These are phyloP conservation scores for Nakataea oryzae DNA, from an alignment of 2,329 filamentous ascomycete genomes.

Conservation along the genomic window DNA sequence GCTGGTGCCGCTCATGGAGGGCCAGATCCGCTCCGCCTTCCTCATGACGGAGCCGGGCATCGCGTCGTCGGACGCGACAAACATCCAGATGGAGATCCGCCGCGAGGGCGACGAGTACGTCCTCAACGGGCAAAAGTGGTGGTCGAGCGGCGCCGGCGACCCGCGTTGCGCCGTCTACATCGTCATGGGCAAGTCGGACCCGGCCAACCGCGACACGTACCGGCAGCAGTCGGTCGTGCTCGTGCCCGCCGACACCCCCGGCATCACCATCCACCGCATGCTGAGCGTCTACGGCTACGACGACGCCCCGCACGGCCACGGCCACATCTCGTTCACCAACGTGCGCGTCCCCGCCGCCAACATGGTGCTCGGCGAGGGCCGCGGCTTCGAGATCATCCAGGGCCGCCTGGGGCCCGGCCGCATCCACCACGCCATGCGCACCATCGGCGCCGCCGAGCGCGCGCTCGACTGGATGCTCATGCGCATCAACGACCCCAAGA, in stretches of 20 bases:
- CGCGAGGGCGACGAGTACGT: conserved; percentile 82
- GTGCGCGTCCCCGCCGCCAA: conserved; percentile 77
- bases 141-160: conserved; percentile 93
- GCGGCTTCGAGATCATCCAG: conserved; percentile 97
- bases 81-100: conserved; percentile 76
- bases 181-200: conserved; percentile 89
- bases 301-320: conserved; percentile 96
- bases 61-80: conserved; percentile 83
- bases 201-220: conserved; percentile 66
- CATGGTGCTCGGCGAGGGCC: conserved; percentile 85
- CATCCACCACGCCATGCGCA: conserved; percentile 96
- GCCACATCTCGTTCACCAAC: conserved; percentile 80
- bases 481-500: conserved; percentile 82
- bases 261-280: conserved; percentile 91
- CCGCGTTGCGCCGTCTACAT: conserved; percentile 87
- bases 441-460: conserved; percentile 82
- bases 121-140: conserved; percentile 98
- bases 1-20: conserved; percentile 72
- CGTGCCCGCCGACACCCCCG: conserved; percentile 69
- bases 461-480: conserved; percentile 93
- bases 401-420: conserved; percentile 89
- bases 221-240: conserved; percentile 88
- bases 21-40: conserved; percentile 81
- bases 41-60: conserved; percentile 90
- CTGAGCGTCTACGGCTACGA: conserved; percentile 91